Base-by-base conservation (phyloP, 2,329 filamentous ascomycete species). In the Epicoccum sorghinum region DNA sequence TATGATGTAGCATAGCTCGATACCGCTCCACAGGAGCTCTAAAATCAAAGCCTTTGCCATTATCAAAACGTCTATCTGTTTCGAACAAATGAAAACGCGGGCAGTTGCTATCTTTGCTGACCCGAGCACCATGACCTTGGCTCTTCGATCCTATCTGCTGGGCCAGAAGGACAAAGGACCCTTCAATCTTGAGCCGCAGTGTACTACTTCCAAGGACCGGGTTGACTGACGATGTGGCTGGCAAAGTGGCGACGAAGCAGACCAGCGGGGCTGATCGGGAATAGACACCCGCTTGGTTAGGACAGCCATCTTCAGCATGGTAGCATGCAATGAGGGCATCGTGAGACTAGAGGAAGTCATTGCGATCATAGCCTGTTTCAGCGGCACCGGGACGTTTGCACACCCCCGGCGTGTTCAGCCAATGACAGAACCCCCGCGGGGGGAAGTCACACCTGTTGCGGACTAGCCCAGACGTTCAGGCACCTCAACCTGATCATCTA, bases 1-100 rank as follows among this genome's bases (percentile, higher is more conserved):
- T 62, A 61, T 62, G 59, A 62, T 61, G 61, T 62, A 65, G 55
- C 56, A 61, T 55, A 61, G 62, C 63, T 60, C 56, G 47, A 57
- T 60, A 57, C 53, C 55, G 57, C 52, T 59, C 62, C 54, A 52
- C 58, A 63, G 52, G 60, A 60, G 58, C 58, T 45, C 27, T 59
- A 51, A 57, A 69, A 65, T 51, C 62, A 52, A 57, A 63, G 61
- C 24, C 13, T 12, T 41, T 59, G n/a, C 29, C 55, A 59, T 53
- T 61, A 43, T 56, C 39, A 49, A 47, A 44, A 44, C 13, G 4
- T 41, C 22, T 37, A 23, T 12, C n/a, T 12, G 52, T 49, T 54
- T 54, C 52, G 49, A 39, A 30, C 46, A 54, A 36, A 54, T 43
- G 47, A 55, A 5, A 38, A 33, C 29, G 14, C 27, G 30, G 44